These are phyloP conservation scores for Chlorella sp. DNA, from an alignment of 139 green algal genomes.

Conservation along the genomic window DNA sequence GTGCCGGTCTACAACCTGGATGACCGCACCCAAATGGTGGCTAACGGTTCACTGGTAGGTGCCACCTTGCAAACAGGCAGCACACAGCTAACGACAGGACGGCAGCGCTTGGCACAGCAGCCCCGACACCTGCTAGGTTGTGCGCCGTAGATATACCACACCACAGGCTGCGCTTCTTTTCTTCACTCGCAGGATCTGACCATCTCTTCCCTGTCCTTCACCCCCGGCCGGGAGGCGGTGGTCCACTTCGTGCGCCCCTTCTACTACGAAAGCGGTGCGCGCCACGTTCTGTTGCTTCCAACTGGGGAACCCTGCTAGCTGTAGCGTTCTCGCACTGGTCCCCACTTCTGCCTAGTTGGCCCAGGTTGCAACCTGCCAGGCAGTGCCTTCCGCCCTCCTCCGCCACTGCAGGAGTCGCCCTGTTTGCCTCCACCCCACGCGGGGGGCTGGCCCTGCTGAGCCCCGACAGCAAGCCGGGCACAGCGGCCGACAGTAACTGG, in stretches of 20 bases:
- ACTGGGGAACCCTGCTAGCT: too few relatives aligned
- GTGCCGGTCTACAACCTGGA: background rate
- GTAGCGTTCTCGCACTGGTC: too few relatives aligned
- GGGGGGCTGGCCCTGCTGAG: background rate
- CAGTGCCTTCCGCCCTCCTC: background rate
- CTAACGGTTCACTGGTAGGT: background rate
- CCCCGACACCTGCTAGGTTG: too few relatives aligned
- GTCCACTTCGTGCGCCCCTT: background rate
- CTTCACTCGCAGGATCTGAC: background rate
- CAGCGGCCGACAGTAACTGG: background rate
- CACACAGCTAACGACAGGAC: too few relatives aligned
- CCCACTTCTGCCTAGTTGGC: too few relatives aligned
- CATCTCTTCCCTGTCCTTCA: background rate
- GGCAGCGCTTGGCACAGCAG: too few relatives aligned
- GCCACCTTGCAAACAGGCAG: too few relatives aligned
- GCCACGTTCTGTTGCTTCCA: background rate
- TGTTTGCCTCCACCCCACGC: background rate
- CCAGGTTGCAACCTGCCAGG: too few relatives aligned
- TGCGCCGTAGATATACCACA: too few relatives aligned
- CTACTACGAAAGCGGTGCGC: background rate
- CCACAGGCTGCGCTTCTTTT: too few relatives aligned
- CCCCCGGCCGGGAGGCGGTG: background rate
- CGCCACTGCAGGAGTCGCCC: background rate
- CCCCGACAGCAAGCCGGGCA: background rate
- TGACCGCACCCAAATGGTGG: background rate